These are phyloP conservation scores for Cercospora brassicicola DNA, from an alignment of 2,329 filamentous ascomycete species.

Conservation along the genomic window DNA sequence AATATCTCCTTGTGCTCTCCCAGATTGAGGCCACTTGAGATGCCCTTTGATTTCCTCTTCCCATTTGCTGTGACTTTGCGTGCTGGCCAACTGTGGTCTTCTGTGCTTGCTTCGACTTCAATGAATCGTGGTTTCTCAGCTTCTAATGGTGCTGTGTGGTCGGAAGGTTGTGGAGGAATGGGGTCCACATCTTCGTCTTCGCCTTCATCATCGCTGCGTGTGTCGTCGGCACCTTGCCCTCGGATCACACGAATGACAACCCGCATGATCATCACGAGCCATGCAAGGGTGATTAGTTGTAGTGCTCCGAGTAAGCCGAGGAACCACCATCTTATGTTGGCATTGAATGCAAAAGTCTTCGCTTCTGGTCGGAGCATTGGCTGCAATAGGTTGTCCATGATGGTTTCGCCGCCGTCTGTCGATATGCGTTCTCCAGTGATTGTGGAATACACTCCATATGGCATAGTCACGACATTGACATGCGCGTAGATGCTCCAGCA, in stretches of 20 bases:
- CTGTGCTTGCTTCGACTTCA: conserved; percentile 75
- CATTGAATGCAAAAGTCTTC: conserved; percentile 71
- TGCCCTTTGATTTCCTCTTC: conserved; percentile 54
- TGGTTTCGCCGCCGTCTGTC: conserved; percentile 49
- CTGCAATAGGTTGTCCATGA: conserved; percentile 64
- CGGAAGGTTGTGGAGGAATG: conserved; percentile 26
- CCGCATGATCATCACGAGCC: conserved; percentile 85
- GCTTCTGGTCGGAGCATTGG: conserved; percentile 72
- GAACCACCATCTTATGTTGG: conserved; percentile 73
- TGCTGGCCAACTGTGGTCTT: conserved; percentile 51
- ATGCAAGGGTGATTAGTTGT: conserved; percentile 76
- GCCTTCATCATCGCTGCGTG: conserved; percentile 80
- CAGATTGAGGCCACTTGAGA: conserved; percentile 52
- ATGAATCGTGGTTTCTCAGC: conserved; percentile 36
- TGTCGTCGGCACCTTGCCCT: conserved; percentile 78
- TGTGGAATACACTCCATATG: conserved; percentile 66
- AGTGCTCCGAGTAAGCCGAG: conserved; percentile 73
- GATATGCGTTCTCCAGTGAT: conserved; percentile 57
- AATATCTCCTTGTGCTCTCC: conserved; percentile 78
- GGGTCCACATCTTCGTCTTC: conserved; percentile 59
- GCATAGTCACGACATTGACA: conserved; percentile 58
- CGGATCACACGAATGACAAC: conserved; percentile 78
- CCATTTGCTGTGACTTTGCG: conserved; percentile 35
- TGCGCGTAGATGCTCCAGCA: conserved; percentile 80
- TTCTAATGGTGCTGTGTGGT: conserved; percentile 19